A percentile compares a stretch with the other conserved stretches of the same genome.
phyloP scores from a whole-genome alignment of 2,329 filamentous ascomycete species.

The Amylocarpus encephaloides region DNA sequence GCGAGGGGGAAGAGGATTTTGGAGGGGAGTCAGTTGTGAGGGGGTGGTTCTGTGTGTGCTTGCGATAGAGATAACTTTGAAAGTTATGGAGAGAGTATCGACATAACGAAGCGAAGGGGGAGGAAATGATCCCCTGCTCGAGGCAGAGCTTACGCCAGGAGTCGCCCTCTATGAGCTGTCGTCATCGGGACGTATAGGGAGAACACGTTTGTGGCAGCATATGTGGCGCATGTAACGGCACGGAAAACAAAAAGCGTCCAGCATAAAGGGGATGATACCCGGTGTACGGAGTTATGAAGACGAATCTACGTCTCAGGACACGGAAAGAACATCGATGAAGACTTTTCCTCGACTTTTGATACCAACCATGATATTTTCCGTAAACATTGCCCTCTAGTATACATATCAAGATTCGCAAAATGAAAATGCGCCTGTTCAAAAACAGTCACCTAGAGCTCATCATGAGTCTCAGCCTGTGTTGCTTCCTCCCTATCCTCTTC shows the following conservation, averaged over 20 bases:
- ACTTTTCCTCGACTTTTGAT: neutral
- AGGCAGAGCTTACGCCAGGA: no score
- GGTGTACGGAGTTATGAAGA: conserved; percentile 18
- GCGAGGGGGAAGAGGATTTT: conserved; percentile 62
- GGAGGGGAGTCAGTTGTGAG: conserved; percentile 46
- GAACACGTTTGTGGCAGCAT: conserved; percentile 10
- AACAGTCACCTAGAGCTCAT: conserved; percentile 16
- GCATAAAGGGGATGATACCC: conserved; percentile 18
- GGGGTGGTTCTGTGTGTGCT: conserved; percentile 19
- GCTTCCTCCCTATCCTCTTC: conserved; percentile 19
- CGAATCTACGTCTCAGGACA: neutral
- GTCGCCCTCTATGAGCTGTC: conserved; percentile 23
- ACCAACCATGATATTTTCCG: conserved; percentile 1
- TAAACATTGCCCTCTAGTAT: conserved; percentile 3
- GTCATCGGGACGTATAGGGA: conserved; percentile 16
- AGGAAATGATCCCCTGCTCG: no score
- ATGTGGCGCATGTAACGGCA: neutral
- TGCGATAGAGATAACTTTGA: neutral
- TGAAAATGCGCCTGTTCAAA: no score
- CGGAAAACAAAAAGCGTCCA: neutral
- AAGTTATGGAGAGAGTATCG: neutral
- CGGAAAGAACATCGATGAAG: conserved; percentile 34
- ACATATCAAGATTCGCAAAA: conserved; percentile 6
- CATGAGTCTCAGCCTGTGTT: conserved; percentile 14
- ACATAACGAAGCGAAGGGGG: no score